Conservation (phyloP, 129 eudicot genomes). For the Ambrosia artemisiifolia region DNA sequence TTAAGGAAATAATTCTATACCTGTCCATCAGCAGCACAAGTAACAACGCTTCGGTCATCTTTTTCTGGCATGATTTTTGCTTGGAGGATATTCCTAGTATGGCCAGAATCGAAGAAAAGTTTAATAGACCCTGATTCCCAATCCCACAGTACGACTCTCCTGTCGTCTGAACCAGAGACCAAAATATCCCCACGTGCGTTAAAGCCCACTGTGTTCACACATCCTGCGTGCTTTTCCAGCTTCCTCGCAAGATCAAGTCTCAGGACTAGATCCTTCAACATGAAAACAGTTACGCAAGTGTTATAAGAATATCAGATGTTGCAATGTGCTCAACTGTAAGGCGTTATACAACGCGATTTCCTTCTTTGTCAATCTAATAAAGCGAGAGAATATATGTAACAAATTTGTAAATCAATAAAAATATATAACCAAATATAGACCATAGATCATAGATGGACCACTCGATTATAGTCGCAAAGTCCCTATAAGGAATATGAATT, state of each 20-base stretch:
- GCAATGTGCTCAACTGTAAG: background rate
- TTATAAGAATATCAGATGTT: background rate
- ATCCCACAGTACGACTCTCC: constrained; percentile 77
- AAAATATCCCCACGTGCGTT: constrained; percentile 66
- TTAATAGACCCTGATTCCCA: constrained; percentile 72
- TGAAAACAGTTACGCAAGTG: background rate
- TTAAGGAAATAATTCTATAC: constrained; percentile 22
- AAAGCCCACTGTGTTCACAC: constrained; percentile 82
- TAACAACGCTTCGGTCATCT: constrained; percentile 72
- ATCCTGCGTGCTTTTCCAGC: constrained; percentile 75
- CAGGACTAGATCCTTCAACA: constrained; percentile 71
- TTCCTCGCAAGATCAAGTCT: constrained; percentile 60
- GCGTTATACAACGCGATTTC: background rate
- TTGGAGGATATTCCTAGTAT: constrained; percentile 67
- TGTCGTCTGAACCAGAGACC: constrained; percentile 87
- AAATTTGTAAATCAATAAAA: background rate
- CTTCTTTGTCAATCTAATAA: constrained; percentile 6
- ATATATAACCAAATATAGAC: background rate
- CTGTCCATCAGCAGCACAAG: constrained; percentile 97
- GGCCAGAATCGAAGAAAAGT: constrained; percentile 77
- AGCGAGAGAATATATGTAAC: background rate
- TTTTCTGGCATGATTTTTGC: constrained; percentile 82
- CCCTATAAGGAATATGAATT: background rate
- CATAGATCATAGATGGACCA: background rate
- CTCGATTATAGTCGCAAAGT: background rate